Conservation (phyloP, 805 yeast species). For the Barnettozyma sp. region DNA sequence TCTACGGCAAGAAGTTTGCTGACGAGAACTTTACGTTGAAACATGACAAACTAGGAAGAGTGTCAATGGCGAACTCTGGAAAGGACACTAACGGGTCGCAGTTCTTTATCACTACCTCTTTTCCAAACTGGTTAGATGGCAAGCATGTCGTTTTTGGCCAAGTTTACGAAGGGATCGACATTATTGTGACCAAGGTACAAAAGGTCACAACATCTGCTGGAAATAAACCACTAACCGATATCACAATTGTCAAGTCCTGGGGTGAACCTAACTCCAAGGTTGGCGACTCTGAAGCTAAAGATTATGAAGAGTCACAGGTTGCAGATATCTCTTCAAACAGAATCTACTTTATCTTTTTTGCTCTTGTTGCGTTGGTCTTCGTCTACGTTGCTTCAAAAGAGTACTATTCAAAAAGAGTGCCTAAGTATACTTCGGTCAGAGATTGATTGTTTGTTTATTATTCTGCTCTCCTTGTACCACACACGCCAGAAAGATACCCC, state of each 20-base stretch:
- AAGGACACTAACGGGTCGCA: slow-evolving; percentile 63
- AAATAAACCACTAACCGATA: slow-evolving; percentile 38
- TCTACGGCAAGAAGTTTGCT: slow-evolving; percentile 62
- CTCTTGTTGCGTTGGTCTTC: slow-evolving; percentile 14
- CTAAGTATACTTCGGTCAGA: slow-evolving; percentile 24
- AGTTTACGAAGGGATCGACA: slow-evolving; percentile 57
- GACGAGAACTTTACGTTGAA: slow-evolving; percentile 73
- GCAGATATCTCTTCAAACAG: slow-evolving; percentile 10
- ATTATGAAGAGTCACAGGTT: slow-evolving; percentile 15
- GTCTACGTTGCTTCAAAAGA: slow-evolving; percentile 17
- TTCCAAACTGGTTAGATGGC: slow-evolving; percentile 45
- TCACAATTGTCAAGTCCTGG: slow-evolving; percentile 33
- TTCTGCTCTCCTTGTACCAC: too few relatives aligned
- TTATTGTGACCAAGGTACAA: slow-evolving; percentile 53
- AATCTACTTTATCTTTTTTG: slow-evolving; percentile 15
- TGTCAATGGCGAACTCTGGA: slow-evolving; percentile 71
- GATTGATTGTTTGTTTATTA: slow-evolving; percentile 9
- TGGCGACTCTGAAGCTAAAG: slow-evolving; percentile 16
- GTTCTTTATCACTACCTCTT: slow-evolving; percentile 58
- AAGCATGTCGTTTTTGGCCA: slow-evolving; percentile 76
- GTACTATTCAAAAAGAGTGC: slow-evolving; percentile 3
- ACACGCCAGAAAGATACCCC: neutral
- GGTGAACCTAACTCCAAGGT: slow-evolving; percentile 24
- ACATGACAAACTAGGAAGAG: slow-evolving; percentile 62
- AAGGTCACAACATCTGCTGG: slow-evolving; percentile 37